Base-by-base conservation (phyloP, 306 rosid genomes). In the Corylus americana region DNA sequence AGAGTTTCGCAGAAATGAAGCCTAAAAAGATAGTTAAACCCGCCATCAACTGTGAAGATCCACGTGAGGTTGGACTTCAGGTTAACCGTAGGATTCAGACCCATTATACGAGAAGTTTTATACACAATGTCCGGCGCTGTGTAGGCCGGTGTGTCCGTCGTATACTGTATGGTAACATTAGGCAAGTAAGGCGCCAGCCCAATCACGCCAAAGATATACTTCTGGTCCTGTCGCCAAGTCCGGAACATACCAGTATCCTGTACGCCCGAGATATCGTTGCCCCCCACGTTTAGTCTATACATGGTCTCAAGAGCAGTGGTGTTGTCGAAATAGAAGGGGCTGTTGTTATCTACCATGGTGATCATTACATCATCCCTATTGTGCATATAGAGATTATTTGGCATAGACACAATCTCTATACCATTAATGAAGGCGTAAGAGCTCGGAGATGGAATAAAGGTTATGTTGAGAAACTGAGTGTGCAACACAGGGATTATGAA, bases 401-500 rank as follows among this genome's bases (percentile, higher is more conserved):
- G 85, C 74, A 82, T 82, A 49, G 85, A 82, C 7, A 82, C 70
- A 31, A 82, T 61, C 57, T 82, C 81, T 11, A 82, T 82, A 3
- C 85, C 85, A 14, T 78, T 82, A n/a, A 82, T 42, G 51, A 82
- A 82, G 1, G 85, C 81, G 18, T 82, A 82, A 12, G 81, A 61
- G 31, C 35, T 29, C 4, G 48, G 70, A 0, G 80, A 17, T n/a
- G 84, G 84, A 61, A 51, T 77, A 39, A 82, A 82, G 11, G 77
- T 77, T 35, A 82, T 39, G 54, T 77, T n/a, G 16, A 81, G 54
- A 4, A 10, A 47, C 42, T 29, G 72, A 53, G 62, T 63, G 39
- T 25, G 55, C 1, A 48, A 20, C 31, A 75, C 79, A 68, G 25
- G 58, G 45, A 81, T 25, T 16, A 49, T 22, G 31, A 76, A 81